Evolutionary conservation across 805 yeast species (phyloP).

Genomic region (Kazachstania martiniae): DNA sequence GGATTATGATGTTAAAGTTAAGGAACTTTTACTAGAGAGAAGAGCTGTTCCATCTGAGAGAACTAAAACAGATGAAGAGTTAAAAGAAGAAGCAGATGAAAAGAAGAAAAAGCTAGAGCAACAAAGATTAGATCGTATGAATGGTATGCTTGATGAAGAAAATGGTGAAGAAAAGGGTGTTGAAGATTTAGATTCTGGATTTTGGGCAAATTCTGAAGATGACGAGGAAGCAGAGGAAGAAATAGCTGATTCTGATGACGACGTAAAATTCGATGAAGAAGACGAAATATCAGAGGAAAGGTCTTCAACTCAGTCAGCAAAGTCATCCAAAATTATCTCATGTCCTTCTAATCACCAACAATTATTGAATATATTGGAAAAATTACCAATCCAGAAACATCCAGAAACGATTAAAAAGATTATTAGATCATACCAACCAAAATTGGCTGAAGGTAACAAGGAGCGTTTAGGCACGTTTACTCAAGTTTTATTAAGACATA

Average conservation of each 20-base stretch:
- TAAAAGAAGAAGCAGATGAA: slow-evolving; percentile 49
- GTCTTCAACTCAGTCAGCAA: slow-evolving; percentile 3
- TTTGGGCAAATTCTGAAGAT: slow-evolving; percentile 50
- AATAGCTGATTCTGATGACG: slow-evolving; percentile 34
- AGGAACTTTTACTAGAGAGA: slow-evolving; percentile 56
- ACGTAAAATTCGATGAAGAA: slow-evolving; percentile 24
- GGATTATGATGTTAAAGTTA: slow-evolving; percentile 56
- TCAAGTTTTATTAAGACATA: slow-evolving; percentile 51
- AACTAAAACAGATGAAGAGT: slow-evolving; percentile 68
- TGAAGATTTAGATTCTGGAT: slow-evolving; percentile 60
- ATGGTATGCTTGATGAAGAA: slow-evolving; percentile 43
- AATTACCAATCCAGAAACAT: slow-evolving; percentile 32
- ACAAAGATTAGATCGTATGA: slow-evolving; percentile 65
- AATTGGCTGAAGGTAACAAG: slow-evolving; percentile 72
- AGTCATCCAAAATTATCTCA: slow-evolving; percentile 18
- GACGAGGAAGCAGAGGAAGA: slow-evolving; percentile 23
- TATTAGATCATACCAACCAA: slow-evolving; percentile 57
- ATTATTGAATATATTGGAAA: slow-evolving; percentile 28
- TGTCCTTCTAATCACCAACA: slow-evolving; percentile 44
- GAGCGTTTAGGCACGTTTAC: slow-evolving; percentile 57
- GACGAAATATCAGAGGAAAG: slow-evolving; percentile 6
- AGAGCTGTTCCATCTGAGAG: slow-evolving; percentile 75
- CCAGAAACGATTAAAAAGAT: slow-evolving; percentile 42
- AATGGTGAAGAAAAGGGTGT: slow-evolving; percentile 39
- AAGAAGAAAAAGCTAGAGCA: slow-evolving; percentile 52